Evolutionary conservation across 805 yeast species (phyloP).

Genomic region (Cyberlindnera euphorbiiphila): DNA sequence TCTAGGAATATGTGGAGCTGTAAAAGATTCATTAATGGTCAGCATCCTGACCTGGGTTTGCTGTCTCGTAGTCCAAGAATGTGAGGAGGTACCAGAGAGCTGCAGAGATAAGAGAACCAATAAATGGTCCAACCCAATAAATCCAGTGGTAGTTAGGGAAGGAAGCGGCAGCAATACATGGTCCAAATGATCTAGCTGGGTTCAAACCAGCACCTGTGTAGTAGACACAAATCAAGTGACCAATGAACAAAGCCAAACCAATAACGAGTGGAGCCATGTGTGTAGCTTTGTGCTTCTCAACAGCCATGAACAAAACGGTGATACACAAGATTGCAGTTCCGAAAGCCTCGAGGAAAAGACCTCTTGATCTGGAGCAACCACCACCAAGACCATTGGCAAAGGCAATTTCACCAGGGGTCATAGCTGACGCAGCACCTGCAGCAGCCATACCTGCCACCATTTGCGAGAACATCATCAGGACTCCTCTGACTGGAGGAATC

Average conservation of each 20-base stretch:
- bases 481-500: constrained; percentile 67
- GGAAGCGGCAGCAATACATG: constrained; percentile 62
- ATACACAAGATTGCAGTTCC: constrained; percentile 70
- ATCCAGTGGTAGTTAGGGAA: constrained; percentile 90
- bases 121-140: constrained; percentile 85
- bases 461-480: constrained; percentile 62
- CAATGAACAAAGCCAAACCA: constrained; percentile 78
- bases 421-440: constrained; percentile 81
- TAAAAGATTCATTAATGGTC: constrained; percentile 30
- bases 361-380: constrained; percentile 68
- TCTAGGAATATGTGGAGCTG: background rate
- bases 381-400: constrained; percentile 72
- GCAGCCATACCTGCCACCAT: constrained; percentile 87
- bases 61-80: constrained; percentile 61
- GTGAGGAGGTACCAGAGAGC: constrained; percentile 65
- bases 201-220: constrained; percentile 90
- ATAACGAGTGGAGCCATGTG: constrained; percentile 78
- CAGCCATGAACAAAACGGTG: constrained; percentile 79
- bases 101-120: constrained; percentile 66
- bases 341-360: constrained; percentile 77
- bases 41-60: constrained; percentile 68
- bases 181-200: constrained; percentile 89
- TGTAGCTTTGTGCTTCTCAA: constrained; percentile 73
- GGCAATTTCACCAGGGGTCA: constrained; percentile 76
- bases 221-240: constrained; percentile 75